Evolutionary conservation across 441 rosid species (phyloP).

Genomic region (Francoa sonchifolia): DNA sequence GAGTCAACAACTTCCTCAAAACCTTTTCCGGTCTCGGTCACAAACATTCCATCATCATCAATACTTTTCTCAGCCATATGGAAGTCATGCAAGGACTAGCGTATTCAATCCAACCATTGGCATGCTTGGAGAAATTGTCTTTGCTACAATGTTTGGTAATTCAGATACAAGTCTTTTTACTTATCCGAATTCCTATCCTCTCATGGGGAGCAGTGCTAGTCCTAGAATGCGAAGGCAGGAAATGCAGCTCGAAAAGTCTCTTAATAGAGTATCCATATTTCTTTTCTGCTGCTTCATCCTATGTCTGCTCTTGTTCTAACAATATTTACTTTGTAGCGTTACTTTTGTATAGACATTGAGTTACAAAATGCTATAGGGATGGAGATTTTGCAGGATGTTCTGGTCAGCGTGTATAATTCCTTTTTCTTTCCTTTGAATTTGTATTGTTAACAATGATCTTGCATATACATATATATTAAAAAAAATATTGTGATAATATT

Average conservation of each 20-base stretch:
- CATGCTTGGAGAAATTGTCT: slow-evolving; percentile 38
- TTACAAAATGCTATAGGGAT: too few species aligned
- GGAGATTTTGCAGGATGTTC: too few species aligned
- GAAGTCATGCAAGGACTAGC: slow-evolving; percentile 28
- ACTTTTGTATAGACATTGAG: slow-evolving; percentile 9
- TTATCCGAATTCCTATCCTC: slow-evolving; percentile 15
- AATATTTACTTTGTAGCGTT: slow-evolving; percentile 5
- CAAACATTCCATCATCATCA: slow-evolving; percentile 22
- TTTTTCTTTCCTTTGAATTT: too few species aligned
- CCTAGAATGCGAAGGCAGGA: slow-evolving; percentile 36
- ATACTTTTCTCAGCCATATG: slow-evolving; percentile 22
- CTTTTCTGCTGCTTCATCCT: slow-evolving; percentile 39
- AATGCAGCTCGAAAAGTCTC: slow-evolving; percentile 35
- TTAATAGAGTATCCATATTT: slow-evolving; percentile 39
- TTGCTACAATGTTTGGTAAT: slow-evolving; percentile 37
- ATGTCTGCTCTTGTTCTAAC: slow-evolving; percentile 43
- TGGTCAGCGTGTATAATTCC: too few species aligned
- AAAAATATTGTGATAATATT: too few species aligned
- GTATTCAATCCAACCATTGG: too few species aligned
- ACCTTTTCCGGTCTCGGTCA: slow-evolving; percentile 19
- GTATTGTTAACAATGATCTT: too few species aligned
- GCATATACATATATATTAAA: too few species aligned
- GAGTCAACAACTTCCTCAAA: slow-evolving; percentile 23
- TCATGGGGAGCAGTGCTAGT: slow-evolving; percentile 12
- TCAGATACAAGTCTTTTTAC: slow-evolving; percentile 27